These are phyloP conservation scores for Fusarium illudens DNA, from an alignment of 2,329 filamentous ascomycete species.

Conservation along the genomic window DNA sequence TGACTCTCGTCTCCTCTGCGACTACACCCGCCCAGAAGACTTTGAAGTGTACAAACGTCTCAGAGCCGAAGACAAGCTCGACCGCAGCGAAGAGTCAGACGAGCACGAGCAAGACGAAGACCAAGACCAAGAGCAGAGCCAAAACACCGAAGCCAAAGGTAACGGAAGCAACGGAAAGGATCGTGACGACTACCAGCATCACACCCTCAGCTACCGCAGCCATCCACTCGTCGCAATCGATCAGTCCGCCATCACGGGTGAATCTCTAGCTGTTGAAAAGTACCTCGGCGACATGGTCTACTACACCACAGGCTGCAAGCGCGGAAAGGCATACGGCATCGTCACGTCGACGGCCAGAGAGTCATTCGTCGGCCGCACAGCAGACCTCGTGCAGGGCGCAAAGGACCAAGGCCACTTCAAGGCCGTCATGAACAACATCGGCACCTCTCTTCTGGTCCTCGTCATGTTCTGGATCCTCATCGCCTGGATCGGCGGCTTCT, in stretches of 20 bases:
- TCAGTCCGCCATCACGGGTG: conserved; percentile 26
- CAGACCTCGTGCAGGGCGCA: conserved; percentile 24
- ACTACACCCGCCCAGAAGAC: conserved; percentile 23
- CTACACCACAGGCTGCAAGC: conserved; percentile 28
- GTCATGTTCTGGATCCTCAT: conserved; percentile 27
- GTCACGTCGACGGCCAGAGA: conserved; percentile 17
- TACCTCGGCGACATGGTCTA: conserved; percentile 24
- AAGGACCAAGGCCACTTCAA: conserved; percentile 32
- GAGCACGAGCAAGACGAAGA: conserved; percentile 13
- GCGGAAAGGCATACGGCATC: conserved; percentile 17
- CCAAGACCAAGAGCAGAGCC: background rate
- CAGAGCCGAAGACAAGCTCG: conserved; percentile 23
- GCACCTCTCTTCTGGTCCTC: conserved; percentile 16
- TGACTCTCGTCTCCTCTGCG: conserved; percentile 22
- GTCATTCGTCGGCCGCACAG: conserved; percentile 25
- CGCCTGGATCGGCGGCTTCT: conserved; percentile 26
- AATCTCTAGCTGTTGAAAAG: conserved; percentile 25
- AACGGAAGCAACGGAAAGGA: background rate
- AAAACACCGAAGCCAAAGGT: background rate
- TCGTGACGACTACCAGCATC: background rate
- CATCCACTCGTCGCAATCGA: conserved; percentile 23
- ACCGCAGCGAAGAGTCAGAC: conserved; percentile 24
- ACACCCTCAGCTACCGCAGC: conserved; percentile 5
- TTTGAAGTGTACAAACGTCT: conserved; percentile 28
- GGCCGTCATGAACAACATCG: conserved; percentile 29